Conservation (phyloP, 257 asterid species). For the Orobanche coerulescens region DNA sequence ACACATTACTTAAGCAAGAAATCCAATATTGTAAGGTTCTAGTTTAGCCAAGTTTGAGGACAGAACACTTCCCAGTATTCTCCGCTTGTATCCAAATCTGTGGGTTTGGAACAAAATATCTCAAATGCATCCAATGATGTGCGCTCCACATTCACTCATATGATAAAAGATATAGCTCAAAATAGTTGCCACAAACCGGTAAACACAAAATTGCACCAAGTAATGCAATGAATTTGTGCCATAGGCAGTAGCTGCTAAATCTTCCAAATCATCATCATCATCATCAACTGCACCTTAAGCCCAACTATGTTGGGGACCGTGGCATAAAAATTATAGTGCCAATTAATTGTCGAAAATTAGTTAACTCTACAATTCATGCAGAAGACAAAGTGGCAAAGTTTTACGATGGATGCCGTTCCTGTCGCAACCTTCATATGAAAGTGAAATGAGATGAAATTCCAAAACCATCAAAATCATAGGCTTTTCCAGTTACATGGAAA, state of each 20-base stretch:
- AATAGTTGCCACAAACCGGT: neutral
- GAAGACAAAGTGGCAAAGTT: no score
- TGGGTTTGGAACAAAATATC: neutral
- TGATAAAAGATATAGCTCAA: neutral
- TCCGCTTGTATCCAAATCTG: neutral
- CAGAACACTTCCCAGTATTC: neutral
- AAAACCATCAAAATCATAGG: no score
- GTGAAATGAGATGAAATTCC: no score
- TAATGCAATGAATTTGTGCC: neutral
- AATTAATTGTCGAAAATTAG: no score
- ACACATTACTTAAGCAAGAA: conserved; percentile 8
- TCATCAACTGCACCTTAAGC: no score
- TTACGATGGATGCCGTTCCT: no score
- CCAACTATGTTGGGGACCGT: no score
- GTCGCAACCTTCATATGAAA: no score
- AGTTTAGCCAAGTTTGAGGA: neutral
- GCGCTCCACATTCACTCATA: neutral
- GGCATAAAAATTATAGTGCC: no score
- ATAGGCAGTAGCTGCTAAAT: neutral
- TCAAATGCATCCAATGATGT: neutral
- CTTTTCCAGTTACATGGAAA: no score
- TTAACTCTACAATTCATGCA: no score
- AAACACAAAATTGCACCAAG: neutral
- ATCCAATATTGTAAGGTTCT: conserved; percentile 3
- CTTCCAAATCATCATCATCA: no score